These are phyloP conservation scores for Carex cristatella DNA, from an alignment of 176 grass and related monocot genomes.

Conservation along the genomic window DNA sequence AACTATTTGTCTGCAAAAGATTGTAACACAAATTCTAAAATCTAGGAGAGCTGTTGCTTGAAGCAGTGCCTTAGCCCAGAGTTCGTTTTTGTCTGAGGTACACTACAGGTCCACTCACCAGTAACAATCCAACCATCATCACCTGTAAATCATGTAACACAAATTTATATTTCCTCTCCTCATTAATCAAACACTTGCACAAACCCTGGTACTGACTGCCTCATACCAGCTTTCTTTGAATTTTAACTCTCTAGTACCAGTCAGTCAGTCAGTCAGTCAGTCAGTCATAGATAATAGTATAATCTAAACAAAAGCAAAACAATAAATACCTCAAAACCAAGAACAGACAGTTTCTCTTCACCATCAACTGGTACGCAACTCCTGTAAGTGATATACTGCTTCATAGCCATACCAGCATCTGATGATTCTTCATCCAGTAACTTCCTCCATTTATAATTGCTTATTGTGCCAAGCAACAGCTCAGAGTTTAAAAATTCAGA, in stretches of 20 bases:
- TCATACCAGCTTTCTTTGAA: too few species aligned
- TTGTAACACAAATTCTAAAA: conserved; percentile 33
- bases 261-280: too few species aligned
- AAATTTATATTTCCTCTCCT: too few species aligned
- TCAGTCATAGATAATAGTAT: too few species aligned
- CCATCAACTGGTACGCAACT: conserved; percentile 66
- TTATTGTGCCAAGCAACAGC: conserved; percentile 10
- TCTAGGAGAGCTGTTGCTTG: conserved; percentile 49
- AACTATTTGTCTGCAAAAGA: neutral
- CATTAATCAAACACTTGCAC: too few species aligned
- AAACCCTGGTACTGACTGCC: too few species aligned
- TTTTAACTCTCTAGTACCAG: too few species aligned
- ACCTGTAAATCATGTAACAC: conserved; percentile 40
- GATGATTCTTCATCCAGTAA: conserved; percentile 48
- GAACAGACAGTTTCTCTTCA: conserved; percentile 74
- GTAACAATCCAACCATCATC: conserved; percentile 63
- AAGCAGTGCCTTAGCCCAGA: conserved; percentile 39
- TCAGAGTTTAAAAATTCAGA: neutral
- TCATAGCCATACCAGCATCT: conserved; percentile 4
- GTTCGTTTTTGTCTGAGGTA: conserved; percentile 51
- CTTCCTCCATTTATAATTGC: conserved; percentile 37
- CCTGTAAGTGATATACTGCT: conserved; percentile 72
- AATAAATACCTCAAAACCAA: conserved; percentile 85
- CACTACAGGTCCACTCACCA: conserved; percentile 72
- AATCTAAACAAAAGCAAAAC: too few species aligned